A percentile compares a stretch with the other conserved stretches of the same genome.
Evolutionary conservation across 495 filamentous ascomycete species (phyloP).

Genomic region (Trichoderma asperelloides): DNA sequence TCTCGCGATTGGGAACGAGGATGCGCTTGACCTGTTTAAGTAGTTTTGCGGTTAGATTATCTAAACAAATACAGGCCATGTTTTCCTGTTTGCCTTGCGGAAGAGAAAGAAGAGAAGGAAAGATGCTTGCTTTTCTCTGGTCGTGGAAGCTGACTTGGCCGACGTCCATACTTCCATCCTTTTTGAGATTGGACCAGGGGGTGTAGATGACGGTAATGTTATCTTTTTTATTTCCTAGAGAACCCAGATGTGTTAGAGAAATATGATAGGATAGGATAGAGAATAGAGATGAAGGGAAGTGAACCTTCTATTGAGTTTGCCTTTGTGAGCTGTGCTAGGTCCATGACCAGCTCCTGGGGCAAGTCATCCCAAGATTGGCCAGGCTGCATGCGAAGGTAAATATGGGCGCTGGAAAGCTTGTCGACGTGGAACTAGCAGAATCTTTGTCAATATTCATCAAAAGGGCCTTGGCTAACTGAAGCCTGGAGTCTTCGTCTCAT

Average conservation of each 20-base stretch:
- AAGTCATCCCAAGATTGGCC: constrained; percentile 82
- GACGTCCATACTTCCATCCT: constrained; percentile 90
- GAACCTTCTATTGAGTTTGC: constrained; percentile 95
- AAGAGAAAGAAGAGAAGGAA: background rate
- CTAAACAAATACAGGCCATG: no score
- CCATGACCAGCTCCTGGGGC: constrained; percentile 61
- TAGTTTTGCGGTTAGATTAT: background rate
- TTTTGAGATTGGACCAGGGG: constrained; percentile 93
- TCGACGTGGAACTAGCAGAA: constrained; percentile 83
- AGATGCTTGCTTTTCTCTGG: constrained; percentile 45
- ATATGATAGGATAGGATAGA: background rate
- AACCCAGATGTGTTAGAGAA: background rate
- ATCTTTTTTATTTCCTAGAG: constrained; percentile 89
- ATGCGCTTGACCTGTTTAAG: constrained; percentile 59
- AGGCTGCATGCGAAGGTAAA: constrained; percentile 79
- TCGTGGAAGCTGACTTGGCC: constrained; percentile 96
- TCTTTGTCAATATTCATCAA: constrained; percentile 12
- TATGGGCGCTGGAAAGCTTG: constrained; percentile 92
- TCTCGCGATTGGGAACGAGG: constrained; percentile 67
- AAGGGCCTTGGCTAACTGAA: background rate
- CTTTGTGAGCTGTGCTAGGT: constrained; percentile 93
- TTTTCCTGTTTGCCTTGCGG: no score
- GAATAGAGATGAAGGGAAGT: background rate
- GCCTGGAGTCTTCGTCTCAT: background rate
- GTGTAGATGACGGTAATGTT: constrained; percentile 96